Evolutionary conservation across 768 basidiomycete genomes (phyloP), one percentile per base, ranked within the genome.

Genomic region (Naganishia randhawae): DNA sequence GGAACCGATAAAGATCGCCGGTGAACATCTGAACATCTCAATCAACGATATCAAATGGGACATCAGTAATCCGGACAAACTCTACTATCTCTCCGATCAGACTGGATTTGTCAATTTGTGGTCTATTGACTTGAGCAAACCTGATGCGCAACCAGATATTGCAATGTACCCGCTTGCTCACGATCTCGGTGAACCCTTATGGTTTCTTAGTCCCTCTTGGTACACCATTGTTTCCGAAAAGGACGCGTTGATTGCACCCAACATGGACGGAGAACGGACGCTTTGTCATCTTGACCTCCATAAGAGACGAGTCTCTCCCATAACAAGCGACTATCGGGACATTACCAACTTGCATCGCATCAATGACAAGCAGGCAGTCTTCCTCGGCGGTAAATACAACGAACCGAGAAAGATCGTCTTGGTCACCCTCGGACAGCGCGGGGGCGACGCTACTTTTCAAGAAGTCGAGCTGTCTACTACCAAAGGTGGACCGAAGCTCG

Each of bases 101-200:
- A 84, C 85, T 17, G 88, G 87, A 0, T 91, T 83, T 74, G 83
- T 85, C 67, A 89, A 90, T 73, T 87, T 90, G 0, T 89, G 85
- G 83, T 32, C 45, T 27, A 87, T 84, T 76, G 80, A 81, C 45
- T 42, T 61, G 2, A 1, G 11, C 35, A 0, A 31, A 32, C 27
- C 69, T 66, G 71, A 57, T 73, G 67, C 66, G 27, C 25, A 55
- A 33, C 50, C 61, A 5, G 65, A 53, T 19, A 45, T 66, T 17
- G 67, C 45, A 0, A 65, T 63, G 50, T 57, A 74, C 33, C 80
- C 85, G 0, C 72, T 86, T 25, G 55, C 76, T 0, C 82, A 87
- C 65, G 88, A 89, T 71, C 87, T 88, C 74, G 83, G 83, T 3
- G 72, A 73, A 9, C 86, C 87, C 4, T 78, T 82, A n/a, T 89